Evolutionary conservation across 768 basidiomycete genomes (phyloP), one percentile per base, ranked within the genome.

Genomic region (Dendrothele bispora): DNA sequence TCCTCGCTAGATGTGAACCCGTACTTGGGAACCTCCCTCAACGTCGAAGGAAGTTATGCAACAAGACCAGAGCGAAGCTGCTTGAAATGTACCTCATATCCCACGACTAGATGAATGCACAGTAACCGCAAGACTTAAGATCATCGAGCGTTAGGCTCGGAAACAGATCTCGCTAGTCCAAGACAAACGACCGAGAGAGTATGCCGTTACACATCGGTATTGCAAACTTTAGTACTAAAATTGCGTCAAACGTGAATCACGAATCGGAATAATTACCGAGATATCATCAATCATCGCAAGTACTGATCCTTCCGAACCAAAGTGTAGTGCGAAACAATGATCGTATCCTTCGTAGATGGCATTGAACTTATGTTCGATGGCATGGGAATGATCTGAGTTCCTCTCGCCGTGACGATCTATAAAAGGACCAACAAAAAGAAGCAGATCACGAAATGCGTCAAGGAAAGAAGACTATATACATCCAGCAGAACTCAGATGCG

Each of bases 11-110:
- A n/a, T n/a, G n/a, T n/a, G n/a, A n/a, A n/a, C n/a, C n/a, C n/a
- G n/a, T n/a, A n/a, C n/a, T n/a, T n/a, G n/a, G n/a, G n/a, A n/a
- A 86, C 80, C 0, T 89, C 83, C 70, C 77, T 88, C 47, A 73
- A 76, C 22, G 83, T 87, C 6, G 69, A 72, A 1, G 87, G 87
- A n/a, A 72, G 73, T 32, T 87, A 83, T 51, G 72, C 80, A 1
- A 67, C 73, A 0, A 73, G 82, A 52, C 83, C 87, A 11, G 83
- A 80, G 8, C n/a, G 59, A 83, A 1, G 66, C 84, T 11, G 71
- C 81, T 18, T 88, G 86, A 85, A 84, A 39, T 11, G 68, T 55
- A 25, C 15, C 56, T 24, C 14, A 15, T n/a, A 21, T 22, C 29
- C 26, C 27, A 24, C n/a, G 39, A 1, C 25, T 5, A 17, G 22